Evolutionary conservation across 805 yeast species (phyloP), one percentile per base, ranked within the genome.

Genomic region (Lipomyces lipofer): DNA sequence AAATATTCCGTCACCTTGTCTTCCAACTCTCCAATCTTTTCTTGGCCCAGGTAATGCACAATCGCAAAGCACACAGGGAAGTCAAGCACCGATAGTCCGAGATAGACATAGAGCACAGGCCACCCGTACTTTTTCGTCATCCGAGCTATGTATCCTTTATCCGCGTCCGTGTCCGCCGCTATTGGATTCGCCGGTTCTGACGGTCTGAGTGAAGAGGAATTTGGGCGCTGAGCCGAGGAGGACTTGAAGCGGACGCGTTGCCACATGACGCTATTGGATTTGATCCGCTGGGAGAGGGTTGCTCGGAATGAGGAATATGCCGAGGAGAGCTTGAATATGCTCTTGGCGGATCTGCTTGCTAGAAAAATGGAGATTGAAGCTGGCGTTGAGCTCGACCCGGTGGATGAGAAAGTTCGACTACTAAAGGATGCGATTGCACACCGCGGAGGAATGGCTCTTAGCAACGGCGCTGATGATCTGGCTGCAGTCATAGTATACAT

Each of bases 11-110:
- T 24, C 15, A 49, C 60, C 22, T 10, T 15, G 46, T 84, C 79
- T 66, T 90, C 88, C 59, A 81, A 79, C 56, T 81, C 79, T 46
- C 80, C 80, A 33, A 91, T 87, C 64, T 80, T 78, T 30, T 91
- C 97, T 62, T 85, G 89, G 15, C 99, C 99, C 59, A 86, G 73
- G 0, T 89, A 81, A 67, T 91, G 97, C 10, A 94, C 98, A 27
- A 87, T 64, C 7, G 86, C 58, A 68, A 84, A 94, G 68, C 95
- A 88, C 2, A 90, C 58, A 1, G 98, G 97, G 60, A 88, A 75
- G 67, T 94, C 98, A 25, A 94, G 70, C 21, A 77, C 74, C 1
- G 88, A 78, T n/a, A 94, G 68, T 1, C 79, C 85, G 19, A 89
- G 63, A 66, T 94, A 94, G 0, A 92, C 88, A 12, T 89, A 96